phyloP scores from a whole-genome alignment of 1,284 basidiomycete genomes.

The Tetrapyrgos nigripes region DNA sequence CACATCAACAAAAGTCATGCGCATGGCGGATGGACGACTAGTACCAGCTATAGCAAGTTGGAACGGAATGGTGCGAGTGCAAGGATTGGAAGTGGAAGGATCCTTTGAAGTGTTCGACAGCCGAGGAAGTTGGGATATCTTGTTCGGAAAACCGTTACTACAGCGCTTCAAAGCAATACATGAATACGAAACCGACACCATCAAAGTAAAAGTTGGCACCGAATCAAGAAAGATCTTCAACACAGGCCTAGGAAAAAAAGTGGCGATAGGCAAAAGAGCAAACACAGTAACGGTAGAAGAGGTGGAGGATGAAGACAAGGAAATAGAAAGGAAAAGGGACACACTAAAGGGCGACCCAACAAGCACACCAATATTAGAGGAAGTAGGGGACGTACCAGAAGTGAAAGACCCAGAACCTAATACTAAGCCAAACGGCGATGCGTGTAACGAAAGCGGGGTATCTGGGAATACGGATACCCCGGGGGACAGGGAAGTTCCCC shows the following conservation, averaged over 20 bases:
- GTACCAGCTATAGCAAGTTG: too few species aligned
- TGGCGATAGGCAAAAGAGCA: background rate
- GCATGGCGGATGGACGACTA: slow-evolving; percentile 36
- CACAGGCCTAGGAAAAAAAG: background rate
- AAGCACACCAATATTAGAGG: background rate
- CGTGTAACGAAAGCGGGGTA: too few species aligned
- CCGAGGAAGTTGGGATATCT: slow-evolving; percentile 35
- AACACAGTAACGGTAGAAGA: too few species aligned
- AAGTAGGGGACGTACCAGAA: background rate
- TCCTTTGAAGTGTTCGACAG: too few species aligned
- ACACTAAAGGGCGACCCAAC: background rate
- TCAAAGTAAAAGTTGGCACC: background rate
- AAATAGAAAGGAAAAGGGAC: background rate
- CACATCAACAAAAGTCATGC: slow-evolving; percentile 21
- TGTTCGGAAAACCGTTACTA: slow-evolving; percentile 42
- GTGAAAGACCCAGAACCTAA: too few species aligned
- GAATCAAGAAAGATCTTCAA: background rate
- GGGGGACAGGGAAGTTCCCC: background rate
- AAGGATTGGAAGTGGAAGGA: too few species aligned
- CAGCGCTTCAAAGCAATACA: slow-evolving; percentile 32
- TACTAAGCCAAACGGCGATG: too few species aligned
- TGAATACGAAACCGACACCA: slow-evolving; percentile 5
- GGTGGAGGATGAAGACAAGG: background rate
- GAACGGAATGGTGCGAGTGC: too few species aligned
- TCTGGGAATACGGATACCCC: background rate